Conservation (phyloP, 345 rosid species). For the Limnanthes douglasii region DNA sequence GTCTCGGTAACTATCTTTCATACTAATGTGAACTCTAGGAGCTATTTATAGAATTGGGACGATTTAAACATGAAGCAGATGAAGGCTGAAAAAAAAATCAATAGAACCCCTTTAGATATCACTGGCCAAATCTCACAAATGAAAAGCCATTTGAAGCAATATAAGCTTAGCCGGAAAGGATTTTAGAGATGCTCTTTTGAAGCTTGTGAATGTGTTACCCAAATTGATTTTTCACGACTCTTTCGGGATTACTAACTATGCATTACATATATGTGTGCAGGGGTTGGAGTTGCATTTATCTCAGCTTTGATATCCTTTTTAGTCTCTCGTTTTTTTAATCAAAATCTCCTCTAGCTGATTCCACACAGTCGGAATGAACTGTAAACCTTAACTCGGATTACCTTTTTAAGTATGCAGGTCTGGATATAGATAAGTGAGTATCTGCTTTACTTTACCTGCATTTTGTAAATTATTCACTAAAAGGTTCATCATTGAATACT, state of each 20-base stretch:
- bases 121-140: too few species aligned
- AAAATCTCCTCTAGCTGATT: not conserved
- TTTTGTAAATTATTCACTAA: not conserved
- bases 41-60: too few species aligned
- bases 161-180: too few species aligned
- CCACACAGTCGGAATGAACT: slow-evolving; percentile 9
- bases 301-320: slow-evolving; percentile 94
- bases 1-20: too few species aligned
- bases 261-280: slow-evolving; percentile 26
- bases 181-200: too few species aligned
- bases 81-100: too few species aligned
- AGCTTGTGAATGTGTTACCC: too few species aligned
- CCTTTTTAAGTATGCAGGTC: slow-evolving; percentile 98
- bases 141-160: too few species aligned
- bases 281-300: slow-evolving; percentile 93
- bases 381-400: slow-evolving; percentile 64
- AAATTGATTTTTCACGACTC: not conserved
- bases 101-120: too few species aligned
- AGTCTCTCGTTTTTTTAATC: slow-evolving; percentile 7
- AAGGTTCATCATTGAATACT: slow-evolving; percentile 4
- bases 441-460: not conserved
- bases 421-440: slow-evolving; percentile 96
- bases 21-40: too few species aligned
- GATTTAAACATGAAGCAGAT: too few species aligned
- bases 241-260: slow-evolving; percentile 9